Evolutionary conservation across 108 stramenopile species (phyloP), one percentile per base, ranked within the genome.

Genomic region (Cylindrotheca closterium): DNA sequence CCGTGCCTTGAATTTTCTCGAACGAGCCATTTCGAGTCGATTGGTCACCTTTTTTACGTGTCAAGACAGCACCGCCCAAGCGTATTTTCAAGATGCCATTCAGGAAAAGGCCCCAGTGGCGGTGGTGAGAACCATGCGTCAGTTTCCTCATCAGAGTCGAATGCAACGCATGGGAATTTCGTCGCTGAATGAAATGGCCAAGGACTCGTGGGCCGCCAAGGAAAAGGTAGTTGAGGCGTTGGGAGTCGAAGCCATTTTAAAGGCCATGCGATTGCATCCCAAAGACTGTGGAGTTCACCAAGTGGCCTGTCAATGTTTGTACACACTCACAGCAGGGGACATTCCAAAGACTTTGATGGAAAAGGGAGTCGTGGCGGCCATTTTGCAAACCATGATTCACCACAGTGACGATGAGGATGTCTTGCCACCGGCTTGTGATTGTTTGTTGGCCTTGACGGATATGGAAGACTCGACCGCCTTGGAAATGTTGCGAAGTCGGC

Each of bases 351-450:
- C 8, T 5, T 37, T 64, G 33, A 31, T 64, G 5, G 63, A 64
- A 3, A 30, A 34, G 51, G 63, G 63, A 1, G 63, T 53, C 26
- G 63, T 64, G 63, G 63, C 19, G 2, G 18, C 31, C 4, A 42
- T 64, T 17, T 17, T 64, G 25, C n/a, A 24, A 25, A 54, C 52
- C 7, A 64, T 64, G 63, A 48, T 50, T 24, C 30, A 54, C 21
- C 63, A 64, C 37, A 1, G n/a, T 8, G 27, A 64, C 19, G 63
- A 64, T 53, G 63, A 64, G 32, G 63, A 64, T 64, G 52, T 64
- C 1, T 15, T 64, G 22, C 52, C 52, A 23, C 8, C 42, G 30
- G 63, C 52, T 1, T 64, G 63, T 30, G 30, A 64, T 64, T 47
- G 48, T 1, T 53, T 64, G 52, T 30, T 64, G 23, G 63, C 63